A percentile compares a stretch with the other conserved stretches of the same genome.
These are phyloP conservation scores for Trichoderma gracile DNA, from an alignment of 2,329 filamentous ascomycete species.

Conservation along the genomic window DNA sequence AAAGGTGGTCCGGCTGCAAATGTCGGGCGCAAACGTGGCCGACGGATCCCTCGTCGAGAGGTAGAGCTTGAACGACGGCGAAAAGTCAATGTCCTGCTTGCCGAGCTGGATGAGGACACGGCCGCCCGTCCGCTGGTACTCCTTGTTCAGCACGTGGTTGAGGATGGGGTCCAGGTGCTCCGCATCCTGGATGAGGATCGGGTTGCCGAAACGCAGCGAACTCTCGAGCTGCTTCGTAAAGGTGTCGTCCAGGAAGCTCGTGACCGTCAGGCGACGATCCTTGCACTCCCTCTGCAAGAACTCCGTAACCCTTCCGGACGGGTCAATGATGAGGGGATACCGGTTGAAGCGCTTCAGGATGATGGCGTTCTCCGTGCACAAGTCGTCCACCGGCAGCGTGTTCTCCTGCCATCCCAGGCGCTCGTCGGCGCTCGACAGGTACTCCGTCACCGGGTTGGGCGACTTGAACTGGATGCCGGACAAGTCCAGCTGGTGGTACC, in stretches of 20 bases:
- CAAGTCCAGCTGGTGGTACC: slow-evolving; percentile 87
- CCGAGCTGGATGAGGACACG: slow-evolving; percentile 97
- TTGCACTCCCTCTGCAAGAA: slow-evolving; percentile 95
- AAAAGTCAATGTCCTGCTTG: slow-evolving; percentile 99
- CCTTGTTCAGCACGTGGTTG: slow-evolving; percentile 98
- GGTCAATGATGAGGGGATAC: slow-evolving; percentile 97
- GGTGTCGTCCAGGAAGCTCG: slow-evolving; percentile 95
- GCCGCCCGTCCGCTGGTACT: slow-evolving; percentile 97
- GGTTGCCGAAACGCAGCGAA: slow-evolving; percentile 94
- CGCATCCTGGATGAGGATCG: slow-evolving; percentile 96
- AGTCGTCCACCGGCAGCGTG: slow-evolving; percentile 87
- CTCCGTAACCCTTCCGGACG: slow-evolving; percentile 89
- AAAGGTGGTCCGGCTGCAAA: slow-evolving; percentile 97
- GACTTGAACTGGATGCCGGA: slow-evolving; percentile 94
- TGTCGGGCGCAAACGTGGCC: slow-evolving; percentile 90
- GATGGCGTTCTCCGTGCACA: slow-evolving; percentile 98
- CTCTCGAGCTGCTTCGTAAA: slow-evolving; percentile 98
- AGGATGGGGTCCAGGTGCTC: slow-evolving; percentile 96
- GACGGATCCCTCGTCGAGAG: slow-evolving; percentile 95
- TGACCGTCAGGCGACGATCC: slow-evolving; percentile 89
- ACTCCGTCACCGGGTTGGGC: slow-evolving; percentile 93
- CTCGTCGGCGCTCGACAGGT: slow-evolving; percentile 94
- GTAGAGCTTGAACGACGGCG: slow-evolving; percentile 92
- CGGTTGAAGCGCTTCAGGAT: slow-evolving; percentile 97
- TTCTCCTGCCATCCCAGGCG: slow-evolving; percentile 94